Evolutionary conservation across 164 flowering plant genomes (phyloP).

Genomic region (Vitis rupestris): DNA sequence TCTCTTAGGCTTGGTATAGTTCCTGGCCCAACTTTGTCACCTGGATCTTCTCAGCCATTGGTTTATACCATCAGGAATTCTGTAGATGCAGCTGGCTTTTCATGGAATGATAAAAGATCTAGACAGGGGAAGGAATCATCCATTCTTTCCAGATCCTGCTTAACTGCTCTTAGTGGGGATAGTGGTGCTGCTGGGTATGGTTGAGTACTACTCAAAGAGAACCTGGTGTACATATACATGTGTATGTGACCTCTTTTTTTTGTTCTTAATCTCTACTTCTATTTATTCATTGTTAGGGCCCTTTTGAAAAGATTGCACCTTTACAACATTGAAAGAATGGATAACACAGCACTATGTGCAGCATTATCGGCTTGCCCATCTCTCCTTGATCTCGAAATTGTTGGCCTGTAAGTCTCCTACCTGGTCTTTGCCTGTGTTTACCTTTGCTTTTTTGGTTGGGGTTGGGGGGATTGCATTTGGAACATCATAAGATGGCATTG

Average conservation of each 20-base stretch:
- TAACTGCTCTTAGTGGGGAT: constrained; percentile 50
- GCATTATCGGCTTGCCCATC: constrained; percentile 76
- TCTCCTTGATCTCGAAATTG: constrained; percentile 79
- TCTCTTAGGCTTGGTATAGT: constrained; percentile 87
- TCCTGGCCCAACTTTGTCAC: constrained; percentile 41
- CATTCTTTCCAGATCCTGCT: constrained; percentile 77
- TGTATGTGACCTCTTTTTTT: background rate
- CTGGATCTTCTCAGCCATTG: constrained; percentile 47
- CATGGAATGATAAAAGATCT: constrained; percentile 83
- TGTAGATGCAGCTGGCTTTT: constrained; percentile 56
- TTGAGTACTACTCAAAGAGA: background rate
- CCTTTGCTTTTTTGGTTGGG: too few relatives aligned
- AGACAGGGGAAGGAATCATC: constrained; percentile 73
- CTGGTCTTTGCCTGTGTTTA: background rate
- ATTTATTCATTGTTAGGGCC: constrained; percentile 38
- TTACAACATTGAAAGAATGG: constrained; percentile 84
- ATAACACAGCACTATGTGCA: constrained; percentile 54
- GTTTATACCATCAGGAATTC: constrained; percentile 56
- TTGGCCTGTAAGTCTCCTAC: constrained; percentile 79
- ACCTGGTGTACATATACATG: background rate
- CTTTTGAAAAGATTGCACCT: constrained; percentile 77
- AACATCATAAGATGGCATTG: background rate
- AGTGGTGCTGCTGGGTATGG: constrained; percentile 73
- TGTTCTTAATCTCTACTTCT: constrained; percentile 6
- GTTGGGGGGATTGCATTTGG: background rate